These are phyloP conservation scores for Crassisporium funariophilum DNA, from an alignment of 768 basidiomycete genomes.

Conservation along the genomic window DNA sequence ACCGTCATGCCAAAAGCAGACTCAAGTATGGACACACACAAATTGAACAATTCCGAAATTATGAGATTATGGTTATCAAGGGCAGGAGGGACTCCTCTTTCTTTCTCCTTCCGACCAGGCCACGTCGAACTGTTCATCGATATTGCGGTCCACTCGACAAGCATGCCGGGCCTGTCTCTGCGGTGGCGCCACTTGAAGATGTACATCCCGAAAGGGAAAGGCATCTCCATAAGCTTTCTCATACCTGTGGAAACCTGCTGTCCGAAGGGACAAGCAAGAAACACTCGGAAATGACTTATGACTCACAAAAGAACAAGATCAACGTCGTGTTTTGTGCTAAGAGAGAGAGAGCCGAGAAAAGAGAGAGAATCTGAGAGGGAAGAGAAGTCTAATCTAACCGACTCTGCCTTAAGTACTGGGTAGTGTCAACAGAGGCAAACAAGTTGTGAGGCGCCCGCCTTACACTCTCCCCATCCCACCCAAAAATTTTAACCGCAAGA, in stretches of 20 bases:
- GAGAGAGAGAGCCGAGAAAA: too few species aligned
- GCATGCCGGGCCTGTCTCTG: constrained; percentile 1
- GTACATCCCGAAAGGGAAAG: constrained; percentile 8
- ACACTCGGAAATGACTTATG: not conserved
- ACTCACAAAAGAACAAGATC: too few species aligned
- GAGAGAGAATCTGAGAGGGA: too few species aligned
- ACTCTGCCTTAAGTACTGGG: too few species aligned
- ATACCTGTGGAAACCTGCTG: too few species aligned
- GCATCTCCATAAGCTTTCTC: constrained; percentile 1
- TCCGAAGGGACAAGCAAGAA: not conserved
- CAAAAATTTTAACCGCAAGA: too few species aligned
- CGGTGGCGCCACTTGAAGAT: constrained; percentile 20
- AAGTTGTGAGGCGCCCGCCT: too few species aligned
- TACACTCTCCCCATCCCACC: too few species aligned
- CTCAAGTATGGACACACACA: not conserved
- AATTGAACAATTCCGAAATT: constrained; percentile 1
- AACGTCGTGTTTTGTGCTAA: too few species aligned
- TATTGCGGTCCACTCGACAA: not conserved
- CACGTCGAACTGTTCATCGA: constrained; percentile 7
- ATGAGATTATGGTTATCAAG: constrained; percentile 21
- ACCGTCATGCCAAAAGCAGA: constrained; percentile 3
- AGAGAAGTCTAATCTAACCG: too few species aligned
- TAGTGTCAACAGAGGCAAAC: too few species aligned
- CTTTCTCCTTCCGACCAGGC: constrained; percentile 19
- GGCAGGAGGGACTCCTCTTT: constrained; percentile 18